Base-by-base conservation (phyloP, 305 asterid species). In the Stenogyne calaminthoides region DNA sequence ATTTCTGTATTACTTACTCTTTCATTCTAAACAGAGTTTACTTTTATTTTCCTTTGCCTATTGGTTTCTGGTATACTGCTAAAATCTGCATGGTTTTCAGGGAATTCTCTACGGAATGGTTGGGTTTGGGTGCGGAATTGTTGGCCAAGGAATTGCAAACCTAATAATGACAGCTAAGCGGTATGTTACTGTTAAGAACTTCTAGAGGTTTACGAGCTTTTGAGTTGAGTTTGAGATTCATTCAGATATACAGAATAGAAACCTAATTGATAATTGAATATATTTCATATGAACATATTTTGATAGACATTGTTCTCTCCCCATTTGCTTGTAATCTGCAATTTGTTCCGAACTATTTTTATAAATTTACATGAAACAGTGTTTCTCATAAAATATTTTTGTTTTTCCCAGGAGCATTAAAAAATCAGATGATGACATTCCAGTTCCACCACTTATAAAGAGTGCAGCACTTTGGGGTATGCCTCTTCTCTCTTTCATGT, bases 61-160 rank as follows among this genome's bases (percentile, higher is more conserved):
- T 60, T 34, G 14, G 16, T 77, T 44, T 65, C 14, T 64, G 47
- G 15, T 40, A 25, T 61, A 19, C 15, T 57, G 39, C 20, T 37
- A 55, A 65, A 73, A 69, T 56, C 51, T 75, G 18, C 63, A 5
- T 59, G 55, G 67, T 70, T 81, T 81, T 66, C 89, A 95, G 98
- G 99, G 99, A 16, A 78, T 92, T 75, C 80, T 92, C 44, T 95
- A 95, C 56, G 98, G 97, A 78, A 70, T 89, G 25, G 96, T 95
- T 51, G 99, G 99, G 39, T 92, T 95, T 72, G 99, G 98, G 74
- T 95, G 97, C 75, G 98, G 98, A 65, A 92, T 92, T 66, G 20
- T 95, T 64, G 99, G 99, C 72, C 99, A 95, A 95, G 98, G 99
- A 80, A 88, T 95, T 51, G 98, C 96, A 15, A 95, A 95, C 85